A percentile compares a stretch with the other conserved stretches of the same genome.
phyloP scores from a whole-genome alignment of 306 rosid genomes.

The Canavalia ensiformis region DNA sequence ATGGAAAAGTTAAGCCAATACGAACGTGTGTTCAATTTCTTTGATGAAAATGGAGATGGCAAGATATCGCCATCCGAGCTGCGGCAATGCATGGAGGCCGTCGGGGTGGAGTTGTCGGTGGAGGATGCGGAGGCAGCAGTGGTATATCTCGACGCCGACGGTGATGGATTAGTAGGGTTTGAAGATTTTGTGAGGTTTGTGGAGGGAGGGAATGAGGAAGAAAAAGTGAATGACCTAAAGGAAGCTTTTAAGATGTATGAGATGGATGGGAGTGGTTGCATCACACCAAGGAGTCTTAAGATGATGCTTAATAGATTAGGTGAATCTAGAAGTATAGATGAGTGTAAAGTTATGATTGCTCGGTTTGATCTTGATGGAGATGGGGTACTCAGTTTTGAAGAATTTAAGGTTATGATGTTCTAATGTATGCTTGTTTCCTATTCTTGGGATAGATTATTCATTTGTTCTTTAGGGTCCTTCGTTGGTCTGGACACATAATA shows the following conservation, averaged over 20 bases:
- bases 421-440: conserved; percentile 24
- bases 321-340: conserved; percentile 65
- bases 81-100: conserved; percentile 57
- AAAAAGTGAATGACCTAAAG: conserved; percentile 64
- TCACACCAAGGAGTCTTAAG: conserved; percentile 78
- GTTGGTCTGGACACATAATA: background rate
- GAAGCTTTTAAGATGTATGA: conserved; percentile 89
- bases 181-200: conserved; percentile 78
- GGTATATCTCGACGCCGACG: conserved; percentile 59
- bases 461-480: background rate
- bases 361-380: conserved; percentile 83
- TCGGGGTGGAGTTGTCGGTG: conserved; percentile 62
- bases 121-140: conserved; percentile 62
- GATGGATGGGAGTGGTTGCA: conserved; percentile 75
- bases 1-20: conserved; percentile 66
- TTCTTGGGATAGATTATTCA: background rate
- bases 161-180: conserved; percentile 70
- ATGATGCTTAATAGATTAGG: conserved; percentile 79
- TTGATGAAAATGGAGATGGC: conserved; percentile 75
- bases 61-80: conserved; percentile 76
- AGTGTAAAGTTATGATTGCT: conserved; percentile 72
- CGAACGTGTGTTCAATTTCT: conserved; percentile 68
- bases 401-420: conserved; percentile 82
- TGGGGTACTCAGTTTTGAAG: conserved; percentile 84
- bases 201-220: conserved; percentile 79